Conservation (phyloP, 169 alveolate species). For the Eimeria acervulina region DNA sequence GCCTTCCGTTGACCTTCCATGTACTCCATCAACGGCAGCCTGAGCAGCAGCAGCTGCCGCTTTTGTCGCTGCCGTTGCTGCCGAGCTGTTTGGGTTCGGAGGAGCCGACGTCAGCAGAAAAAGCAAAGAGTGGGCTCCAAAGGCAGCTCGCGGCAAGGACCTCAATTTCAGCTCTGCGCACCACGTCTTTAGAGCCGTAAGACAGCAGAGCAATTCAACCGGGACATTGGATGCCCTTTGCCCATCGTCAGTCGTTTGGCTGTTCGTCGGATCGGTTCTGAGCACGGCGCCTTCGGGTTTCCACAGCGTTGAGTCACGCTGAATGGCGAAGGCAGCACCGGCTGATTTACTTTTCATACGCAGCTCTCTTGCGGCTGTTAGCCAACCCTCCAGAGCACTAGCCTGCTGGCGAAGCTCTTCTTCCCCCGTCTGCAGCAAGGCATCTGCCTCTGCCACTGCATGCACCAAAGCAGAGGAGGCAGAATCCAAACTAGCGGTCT, state of each 20-base stretch:
- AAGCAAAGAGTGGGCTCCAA: conserved; percentile 72
- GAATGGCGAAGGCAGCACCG: conserved; percentile 20
- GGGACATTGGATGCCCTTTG: not conserved
- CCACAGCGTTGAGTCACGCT: not conserved
- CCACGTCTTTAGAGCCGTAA: conserved; percentile 74
- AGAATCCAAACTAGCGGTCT: not conserved
- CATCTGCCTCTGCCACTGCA: conserved; percentile 78
- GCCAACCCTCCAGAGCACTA: conserved; percentile 75
- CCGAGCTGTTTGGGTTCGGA: conserved; percentile 71
- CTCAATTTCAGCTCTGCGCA: conserved; percentile 60
- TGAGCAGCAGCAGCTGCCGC: conserved; percentile 55
- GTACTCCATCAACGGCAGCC: conserved; percentile 22
- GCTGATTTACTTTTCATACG: conserved; percentile 34
- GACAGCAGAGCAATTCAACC: conserved; percentile 70
- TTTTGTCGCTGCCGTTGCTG: conserved; percentile 72
- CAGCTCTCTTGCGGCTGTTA: conserved; percentile 56
- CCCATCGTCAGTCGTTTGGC: not conserved
- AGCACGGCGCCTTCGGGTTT: not conserved
- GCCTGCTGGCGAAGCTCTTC: conserved; percentile 64
- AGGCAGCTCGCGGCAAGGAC: conserved; percentile 70
- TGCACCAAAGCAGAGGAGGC: conserved; percentile 32
- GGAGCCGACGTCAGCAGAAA: conserved; percentile 71
- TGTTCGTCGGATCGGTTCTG: not conserved
- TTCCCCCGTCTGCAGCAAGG: conserved; percentile 59
- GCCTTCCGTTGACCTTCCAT: not conserved